Conservation (phyloP, 345 rosid species). For the Hibiscus mutabilis region DNA sequence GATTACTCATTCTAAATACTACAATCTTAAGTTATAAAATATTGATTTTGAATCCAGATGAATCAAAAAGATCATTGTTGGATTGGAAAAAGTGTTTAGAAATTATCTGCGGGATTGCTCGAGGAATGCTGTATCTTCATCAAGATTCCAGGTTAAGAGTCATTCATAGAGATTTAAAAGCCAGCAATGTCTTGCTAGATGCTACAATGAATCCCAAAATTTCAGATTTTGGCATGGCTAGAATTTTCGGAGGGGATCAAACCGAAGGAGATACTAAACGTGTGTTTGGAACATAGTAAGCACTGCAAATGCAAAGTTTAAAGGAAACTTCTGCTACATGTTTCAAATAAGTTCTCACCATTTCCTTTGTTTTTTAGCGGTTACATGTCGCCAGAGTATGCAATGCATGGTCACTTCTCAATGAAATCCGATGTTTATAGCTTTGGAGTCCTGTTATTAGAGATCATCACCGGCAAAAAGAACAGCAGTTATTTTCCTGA, state of each 20-base stretch:
- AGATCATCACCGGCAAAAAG: too few species aligned
- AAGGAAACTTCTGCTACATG: background rate
- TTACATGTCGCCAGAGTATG: too few species aligned
- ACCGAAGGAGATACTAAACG: conserved; percentile 40
- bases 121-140: conserved; percentile 64
- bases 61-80: conserved; percentile 21
- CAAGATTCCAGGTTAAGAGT: conserved; percentile 68
- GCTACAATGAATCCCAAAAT: conserved; percentile 41
- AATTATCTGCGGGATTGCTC: conserved; percentile 47
- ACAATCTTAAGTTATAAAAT: too few species aligned
- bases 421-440: too few species aligned
- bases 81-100: conserved; percentile 51
- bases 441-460: too few species aligned
- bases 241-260: conserved; percentile 46
- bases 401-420: too few species aligned
- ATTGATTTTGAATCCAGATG: conserved; percentile 21
- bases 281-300: conserved; percentile 69
- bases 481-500: too few species aligned
- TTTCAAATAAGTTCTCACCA: background rate
- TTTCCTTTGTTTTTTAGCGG: conserved; percentile 30
- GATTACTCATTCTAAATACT: too few species aligned
- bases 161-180: conserved; percentile 66
- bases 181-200: conserved; percentile 54
- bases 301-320: background rate
- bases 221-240: conserved; percentile 62